Evolutionary conservation across 2,329 filamentous ascomycete species (phyloP).

Genomic region (Ophiostoma fasciatum): DNA sequence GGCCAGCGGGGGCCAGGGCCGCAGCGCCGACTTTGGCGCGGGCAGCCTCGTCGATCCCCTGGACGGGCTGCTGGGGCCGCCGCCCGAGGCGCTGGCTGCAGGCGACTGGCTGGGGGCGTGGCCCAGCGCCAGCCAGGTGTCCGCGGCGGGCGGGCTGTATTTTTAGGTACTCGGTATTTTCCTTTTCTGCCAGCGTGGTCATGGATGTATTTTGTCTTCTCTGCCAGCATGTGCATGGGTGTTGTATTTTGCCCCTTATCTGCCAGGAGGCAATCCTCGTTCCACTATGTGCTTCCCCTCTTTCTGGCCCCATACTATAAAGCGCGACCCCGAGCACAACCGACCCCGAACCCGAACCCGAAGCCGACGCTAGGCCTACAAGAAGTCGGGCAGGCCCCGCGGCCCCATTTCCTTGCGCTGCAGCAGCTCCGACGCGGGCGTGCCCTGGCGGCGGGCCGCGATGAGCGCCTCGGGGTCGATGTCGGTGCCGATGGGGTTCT

Average conservation of each 20-base stretch:
- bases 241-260: too few species aligned
- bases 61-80: not conserved
- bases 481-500: slow-evolving; percentile 29
- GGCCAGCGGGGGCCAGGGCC: too few species aligned
- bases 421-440: slow-evolving; percentile 14
- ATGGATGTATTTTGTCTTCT: too few species aligned
- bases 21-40: not conserved
- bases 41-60: not conserved
- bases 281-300: too few species aligned
- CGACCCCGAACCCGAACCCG: not conserved
- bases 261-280: too few species aligned
- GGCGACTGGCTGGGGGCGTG: not conserved
- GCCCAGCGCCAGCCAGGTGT: not conserved
- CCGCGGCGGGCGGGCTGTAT: not conserved
- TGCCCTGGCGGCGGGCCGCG: slow-evolving; percentile 13
- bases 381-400: slow-evolving; percentile 8
- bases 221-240: too few species aligned
- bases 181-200: too few species aligned
- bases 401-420: slow-evolving; percentile 15
- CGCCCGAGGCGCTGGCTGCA: not conserved
- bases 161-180: not conserved
- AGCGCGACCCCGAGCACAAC: not conserved
- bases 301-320: too few species aligned
- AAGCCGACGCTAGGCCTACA: not conserved
- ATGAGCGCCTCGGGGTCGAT: slow-evolving; percentile 29